Percentiles rank a stretch among this genome's conserved stretches.
phyloP scores from a whole-genome alignment of 139 green algal genomes.

The Eudorina sp. region DNA sequence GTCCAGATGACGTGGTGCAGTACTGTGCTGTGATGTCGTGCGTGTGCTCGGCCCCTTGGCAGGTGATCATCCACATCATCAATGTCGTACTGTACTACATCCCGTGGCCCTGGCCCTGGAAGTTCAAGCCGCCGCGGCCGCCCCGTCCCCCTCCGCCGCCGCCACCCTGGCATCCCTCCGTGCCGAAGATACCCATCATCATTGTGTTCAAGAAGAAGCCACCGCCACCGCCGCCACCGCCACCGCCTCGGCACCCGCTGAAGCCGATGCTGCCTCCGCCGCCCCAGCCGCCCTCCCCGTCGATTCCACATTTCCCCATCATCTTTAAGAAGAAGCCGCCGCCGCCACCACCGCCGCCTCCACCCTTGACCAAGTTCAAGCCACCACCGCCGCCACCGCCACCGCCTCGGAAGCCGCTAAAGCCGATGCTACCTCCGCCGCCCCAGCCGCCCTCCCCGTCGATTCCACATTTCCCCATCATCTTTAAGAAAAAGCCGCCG shows the following conservation, averaged over 20 bases:
- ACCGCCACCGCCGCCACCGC: background rate
- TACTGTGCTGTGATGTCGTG: too few species aligned
- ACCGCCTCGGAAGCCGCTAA: background rate
- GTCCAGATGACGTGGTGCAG: too few species aligned
- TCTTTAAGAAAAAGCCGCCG: background rate
- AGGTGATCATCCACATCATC: slow-evolving; percentile 25
- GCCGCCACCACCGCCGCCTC: background rate
- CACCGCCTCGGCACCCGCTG: background rate
- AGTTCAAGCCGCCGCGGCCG: background rate
- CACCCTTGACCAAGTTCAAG: background rate
- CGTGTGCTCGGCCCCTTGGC: too few species aligned
- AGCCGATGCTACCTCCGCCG: background rate
- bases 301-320: too few species aligned
- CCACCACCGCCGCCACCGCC: background rate
- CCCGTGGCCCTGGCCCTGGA: background rate
- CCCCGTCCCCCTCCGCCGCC: background rate
- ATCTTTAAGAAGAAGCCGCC: background rate
- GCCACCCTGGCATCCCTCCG: background rate
- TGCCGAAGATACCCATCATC: background rate
- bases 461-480: too few species aligned
- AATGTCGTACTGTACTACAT: background rate
- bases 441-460: background rate
- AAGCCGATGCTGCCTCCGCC: background rate
- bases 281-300: background rate
- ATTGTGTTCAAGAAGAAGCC: background rate